These are phyloP conservation scores for Nicotiana paniculata DNA, from an alignment of 257 asterid genomes.

Conservation along the genomic window DNA sequence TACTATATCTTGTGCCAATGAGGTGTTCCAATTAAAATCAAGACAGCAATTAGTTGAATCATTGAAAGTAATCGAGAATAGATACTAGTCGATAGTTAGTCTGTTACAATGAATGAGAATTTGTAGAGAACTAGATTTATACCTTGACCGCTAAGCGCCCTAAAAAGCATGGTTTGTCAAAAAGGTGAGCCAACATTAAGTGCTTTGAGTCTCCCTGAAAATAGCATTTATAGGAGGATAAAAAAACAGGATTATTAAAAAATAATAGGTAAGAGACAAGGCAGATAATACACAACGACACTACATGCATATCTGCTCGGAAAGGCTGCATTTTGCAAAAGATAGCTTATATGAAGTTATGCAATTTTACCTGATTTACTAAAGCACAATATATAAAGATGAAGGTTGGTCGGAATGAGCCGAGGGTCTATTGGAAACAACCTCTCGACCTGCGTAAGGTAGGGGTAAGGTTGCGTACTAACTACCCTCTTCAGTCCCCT, in stretches of 20 bases:
- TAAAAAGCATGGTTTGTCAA: conserved; percentile 89
- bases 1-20: neutral
- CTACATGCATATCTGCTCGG: neutral
- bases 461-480: too few relatives aligned
- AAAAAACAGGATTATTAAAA: neutral
- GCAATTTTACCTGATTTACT: neutral
- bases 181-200: conserved; percentile 70
- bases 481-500: too few relatives aligned
- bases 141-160: conserved; percentile 81
- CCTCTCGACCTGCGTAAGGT: too few relatives aligned
- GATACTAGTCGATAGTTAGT: neutral
- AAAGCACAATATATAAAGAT: neutral
- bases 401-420: neutral
- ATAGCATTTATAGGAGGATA: neutral
- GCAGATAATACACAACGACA: neutral
- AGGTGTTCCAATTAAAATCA: neutral
- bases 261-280: neutral
- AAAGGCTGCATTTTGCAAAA: neutral
- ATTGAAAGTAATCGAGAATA: neutral
- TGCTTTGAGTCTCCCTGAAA: conserved; percentile 72
- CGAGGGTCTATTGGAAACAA: too few relatives aligned
- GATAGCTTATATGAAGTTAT: neutral
- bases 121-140: neutral
- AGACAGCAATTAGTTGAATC: neutral
- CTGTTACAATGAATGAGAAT: neutral